Evolutionary conservation across 148 eudicot genomes (phyloP).

Genomic region (Spergularia marina): DNA sequence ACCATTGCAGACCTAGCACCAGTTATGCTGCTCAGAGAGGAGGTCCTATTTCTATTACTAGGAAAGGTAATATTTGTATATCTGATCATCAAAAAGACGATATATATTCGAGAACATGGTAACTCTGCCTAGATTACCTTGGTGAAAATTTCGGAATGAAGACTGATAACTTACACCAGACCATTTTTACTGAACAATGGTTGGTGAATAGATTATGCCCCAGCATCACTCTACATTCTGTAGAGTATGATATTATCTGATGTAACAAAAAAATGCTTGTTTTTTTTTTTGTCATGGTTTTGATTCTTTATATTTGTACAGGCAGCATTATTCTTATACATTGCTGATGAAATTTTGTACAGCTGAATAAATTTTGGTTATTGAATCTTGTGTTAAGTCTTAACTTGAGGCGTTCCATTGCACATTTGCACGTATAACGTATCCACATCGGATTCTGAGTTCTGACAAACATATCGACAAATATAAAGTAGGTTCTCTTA

Average conservation of each 20-base stretch:
- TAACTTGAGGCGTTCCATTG: not conserved
- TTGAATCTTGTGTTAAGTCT: not conserved
- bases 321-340: not conserved
- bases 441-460: not conserved
- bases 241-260: not conserved
- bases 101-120: slow-evolving; percentile 1
- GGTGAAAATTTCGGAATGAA: not conserved
- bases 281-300: not conserved
- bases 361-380: not conserved
- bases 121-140: not conserved
- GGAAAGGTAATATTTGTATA: not conserved
- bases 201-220: not conserved
- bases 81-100: not conserved
- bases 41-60: not conserved
- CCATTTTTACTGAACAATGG: not conserved
- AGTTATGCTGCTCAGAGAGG: slow-evolving; percentile 4
- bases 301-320: not conserved
- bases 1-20: slow-evolving; percentile 10
- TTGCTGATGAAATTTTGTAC: not conserved
- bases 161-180: not conserved
- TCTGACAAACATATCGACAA: not conserved
- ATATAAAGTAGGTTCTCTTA: no score
- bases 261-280: not conserved
- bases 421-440: not conserved
- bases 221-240: not conserved